Evolutionary conservation across 345 rosid genomes (phyloP), one percentile per base, ranked within the genome.

Genomic region (Murraya koenigii): DNA sequence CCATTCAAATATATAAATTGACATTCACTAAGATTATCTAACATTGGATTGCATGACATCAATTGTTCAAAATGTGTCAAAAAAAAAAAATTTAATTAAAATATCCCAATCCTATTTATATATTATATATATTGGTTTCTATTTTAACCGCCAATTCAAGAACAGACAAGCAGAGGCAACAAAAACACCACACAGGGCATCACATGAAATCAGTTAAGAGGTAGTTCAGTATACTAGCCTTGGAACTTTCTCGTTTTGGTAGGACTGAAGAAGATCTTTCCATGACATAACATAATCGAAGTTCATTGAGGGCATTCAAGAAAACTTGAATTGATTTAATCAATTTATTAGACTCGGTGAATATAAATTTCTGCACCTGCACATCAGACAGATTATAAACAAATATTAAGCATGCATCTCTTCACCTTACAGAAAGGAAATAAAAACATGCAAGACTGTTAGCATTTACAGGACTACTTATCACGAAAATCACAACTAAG

Each of bases 271-370:
- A 85, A 71, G 87, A 83, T 87, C 89, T 85, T 76, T 89, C 94
- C 78, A 83, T 82, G 78, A 90, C 90, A 84, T 90, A 82, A 75
- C 89, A 89, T 74, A 85, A 76, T 35, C 98, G 94, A 83, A 95
- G 97, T 82, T 93, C 96, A 86, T 95, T 93, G 71, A 95, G 93
- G 75, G 84, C 89, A 82, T 85, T 87, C 85, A 95, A 74, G 82
- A 94, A 85, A 76, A 95, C 85, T 90, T 91, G 99, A 80, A 92
- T 92, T 66, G 99, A 95, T 80, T 93, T 95, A 78, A 88, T 88
- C 84, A 89, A 83, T 82, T 82, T 83, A 84, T 95, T 95, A 19
- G 92, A 87, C 69, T 88, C 90, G 7, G 82, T 77, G 79, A 95
- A 90, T 87, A 95, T 86, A 84, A 89, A 88, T 65, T 87, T 81